Evolutionary conservation across 2,329 filamentous ascomycete genomes (phyloP), one percentile per base, ranked within the genome.

Genomic region (Verticillium dahliae): DNA sequence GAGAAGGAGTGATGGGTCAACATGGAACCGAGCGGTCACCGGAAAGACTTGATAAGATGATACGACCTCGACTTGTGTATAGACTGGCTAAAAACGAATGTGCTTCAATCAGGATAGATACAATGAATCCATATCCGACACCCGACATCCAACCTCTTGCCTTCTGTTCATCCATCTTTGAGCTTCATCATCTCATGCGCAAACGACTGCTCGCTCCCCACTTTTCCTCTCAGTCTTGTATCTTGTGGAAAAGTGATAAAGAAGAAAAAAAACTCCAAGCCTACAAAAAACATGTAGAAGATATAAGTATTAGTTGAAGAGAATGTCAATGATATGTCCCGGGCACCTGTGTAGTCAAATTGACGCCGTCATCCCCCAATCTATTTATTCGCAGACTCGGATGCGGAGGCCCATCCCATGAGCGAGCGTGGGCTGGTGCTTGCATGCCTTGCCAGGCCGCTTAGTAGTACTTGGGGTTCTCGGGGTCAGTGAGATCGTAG

Each of bases 401-500:
- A 11, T 11, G 35, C 18, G 18, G 18, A 22, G 18, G 18, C 18
- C 18, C 18, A 22, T 22, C 35, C 35, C 35, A 37, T 11, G 35
- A 37, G 35, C 18, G 18, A 22, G 18, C 18, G 18, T 22, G 18
- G 18, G 18, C 18, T 22, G 18, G 18, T 22, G 18, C 39, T 15
- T 41, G 4, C 14, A 27, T 6, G 6, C 4, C 41, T 50, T 7
- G n/a, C 6, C n/a, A n/a, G n/a, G 15, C 41, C 6, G 35, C 14
- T 59, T 70, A 80, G 71, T 81, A 83, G 65, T 81, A 82, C 58
- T 73, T 70, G 11, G 82, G 82, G 61, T 84, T 75, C 62, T 78
- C 67, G 0, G 81, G 82, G 62, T 86, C 82, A 15, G 80, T 80
- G 15, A 85, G 69, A 67, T 86, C 83, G 67, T 83, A 86, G 58